phyloP scores from a whole-genome alignment of 192 early-diverging fungal species.

The Coemansia sp. region DNA sequence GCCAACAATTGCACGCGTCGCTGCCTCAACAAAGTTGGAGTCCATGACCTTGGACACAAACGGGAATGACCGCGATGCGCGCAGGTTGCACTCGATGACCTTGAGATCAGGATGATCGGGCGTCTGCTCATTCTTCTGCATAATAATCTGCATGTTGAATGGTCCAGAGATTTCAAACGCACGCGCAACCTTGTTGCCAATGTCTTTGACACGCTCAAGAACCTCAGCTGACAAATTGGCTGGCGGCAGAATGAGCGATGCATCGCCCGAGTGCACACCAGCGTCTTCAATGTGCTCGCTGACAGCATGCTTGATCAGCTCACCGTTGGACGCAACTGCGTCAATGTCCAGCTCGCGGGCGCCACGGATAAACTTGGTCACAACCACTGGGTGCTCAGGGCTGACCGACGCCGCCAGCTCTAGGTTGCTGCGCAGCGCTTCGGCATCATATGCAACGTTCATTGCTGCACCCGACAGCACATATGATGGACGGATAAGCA shows the following conservation, averaged over 20 bases:
- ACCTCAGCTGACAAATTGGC: conserved; percentile 56
- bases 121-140: conserved; percentile 42
- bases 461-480: conserved; percentile 98
- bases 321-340: conserved; percentile 83
- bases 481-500: conserved; percentile 93
- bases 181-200: conserved; percentile 83
- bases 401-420: conserved; percentile 83
- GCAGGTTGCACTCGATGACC: conserved; percentile 98
- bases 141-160: conserved; percentile 98
- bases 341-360: conserved; percentile 97
- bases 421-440: conserved; percentile 71
- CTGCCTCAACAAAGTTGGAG: conserved; percentile 88
- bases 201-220: conserved; percentile 65
- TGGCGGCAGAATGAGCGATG: conserved; percentile 86
- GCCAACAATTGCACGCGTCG: conserved; percentile 78
- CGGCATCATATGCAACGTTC: conserved; percentile 87
- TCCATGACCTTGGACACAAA: conserved; percentile 96
- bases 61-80: conserved; percentile 96
- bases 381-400: conserved; percentile 93
- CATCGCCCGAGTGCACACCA: conserved; percentile 97
- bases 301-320: conserved; percentile 83
- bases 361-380: conserved; percentile 93
- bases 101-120: conserved; percentile 65
- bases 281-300: conserved; percentile 97
- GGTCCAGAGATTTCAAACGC: conserved; percentile 95